Conservation (phyloP, 805 yeast species). For the Suhomyces sp. region DNA sequence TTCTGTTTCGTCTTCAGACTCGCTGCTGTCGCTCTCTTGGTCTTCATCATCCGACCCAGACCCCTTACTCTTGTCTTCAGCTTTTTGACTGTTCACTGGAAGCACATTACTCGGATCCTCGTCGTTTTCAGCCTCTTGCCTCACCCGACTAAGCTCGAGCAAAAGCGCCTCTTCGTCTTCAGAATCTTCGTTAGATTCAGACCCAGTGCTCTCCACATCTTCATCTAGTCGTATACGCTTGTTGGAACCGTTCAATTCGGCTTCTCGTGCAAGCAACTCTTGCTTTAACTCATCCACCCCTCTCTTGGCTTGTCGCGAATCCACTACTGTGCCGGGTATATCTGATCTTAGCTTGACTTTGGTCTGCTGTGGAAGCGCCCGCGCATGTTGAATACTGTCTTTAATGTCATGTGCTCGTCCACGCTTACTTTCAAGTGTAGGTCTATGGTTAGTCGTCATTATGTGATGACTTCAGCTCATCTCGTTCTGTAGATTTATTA, state of each 20-base stretch:
- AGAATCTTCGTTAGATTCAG: background rate
- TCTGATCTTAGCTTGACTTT: constrained; percentile 32
- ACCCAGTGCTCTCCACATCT: background rate
- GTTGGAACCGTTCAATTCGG: background rate
- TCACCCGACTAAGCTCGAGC: constrained; percentile 1
- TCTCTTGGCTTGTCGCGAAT: constrained; percentile 11
- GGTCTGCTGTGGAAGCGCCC: constrained; percentile 31
- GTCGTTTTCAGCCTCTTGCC: constrained; percentile 1
- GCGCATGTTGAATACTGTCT: constrained; percentile 35
- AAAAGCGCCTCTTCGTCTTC: constrained; percentile 4
- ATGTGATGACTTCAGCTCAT: background rate
- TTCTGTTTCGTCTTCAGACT: constrained; percentile 15
- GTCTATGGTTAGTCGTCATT: constrained; percentile 45
- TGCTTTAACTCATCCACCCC: constrained; percentile 25
- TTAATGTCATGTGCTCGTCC: constrained; percentile 31
- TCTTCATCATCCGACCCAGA: background rate
- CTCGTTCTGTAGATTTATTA: background rate
- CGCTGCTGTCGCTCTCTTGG: constrained; percentile 5
- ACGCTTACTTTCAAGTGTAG: constrained; percentile 40
- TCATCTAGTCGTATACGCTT: constrained; percentile 1
- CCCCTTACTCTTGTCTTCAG: background rate
- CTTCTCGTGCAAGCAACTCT: constrained; percentile 15
- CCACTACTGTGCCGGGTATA: constrained; percentile 10
- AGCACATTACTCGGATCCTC: background rate
- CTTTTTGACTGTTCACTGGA: background rate